Conservation (phyloP, 352 stramenopile genomes). For the Pythium aphanidermatum region DNA sequence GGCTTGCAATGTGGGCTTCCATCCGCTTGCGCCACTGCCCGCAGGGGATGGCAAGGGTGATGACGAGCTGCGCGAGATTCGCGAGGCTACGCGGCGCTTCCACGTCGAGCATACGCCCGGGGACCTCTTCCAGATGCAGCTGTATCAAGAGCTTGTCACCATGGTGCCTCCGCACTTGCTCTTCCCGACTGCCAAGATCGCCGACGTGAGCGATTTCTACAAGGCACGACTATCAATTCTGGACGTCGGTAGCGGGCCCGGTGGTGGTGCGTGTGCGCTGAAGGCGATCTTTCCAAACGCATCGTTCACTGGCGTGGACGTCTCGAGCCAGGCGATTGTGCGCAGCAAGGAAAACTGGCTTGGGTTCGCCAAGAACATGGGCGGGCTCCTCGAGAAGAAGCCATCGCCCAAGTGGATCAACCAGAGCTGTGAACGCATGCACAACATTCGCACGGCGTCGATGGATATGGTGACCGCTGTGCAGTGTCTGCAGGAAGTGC, state of each 20-base stretch:
- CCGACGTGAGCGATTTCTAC: constrained; percentile 14
- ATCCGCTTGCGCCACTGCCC: constrained; percentile 10
- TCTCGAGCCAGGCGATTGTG: constrained; percentile 59
- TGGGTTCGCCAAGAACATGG: constrained; percentile 33
- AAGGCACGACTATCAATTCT: constrained; percentile 30
- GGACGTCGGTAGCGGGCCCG: constrained; percentile 58
- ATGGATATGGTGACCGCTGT: constrained; percentile 49
- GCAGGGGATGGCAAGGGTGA: constrained; percentile 6
- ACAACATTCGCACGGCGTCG: constrained; percentile 37
- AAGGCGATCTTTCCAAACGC: constrained; percentile 50
- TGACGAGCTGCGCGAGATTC: constrained; percentile 3
- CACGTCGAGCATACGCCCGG: constrained; percentile 17
- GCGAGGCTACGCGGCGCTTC: constrained; percentile 10
- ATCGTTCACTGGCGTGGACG: constrained; percentile 43
- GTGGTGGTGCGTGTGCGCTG: constrained; percentile 55
- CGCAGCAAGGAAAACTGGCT: constrained; percentile 63
- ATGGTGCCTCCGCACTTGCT: constrained; percentile 27
- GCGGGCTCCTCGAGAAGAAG: constrained; percentile 10
- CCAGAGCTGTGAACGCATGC: constrained; percentile 62
- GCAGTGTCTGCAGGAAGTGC: constrained; percentile 65
- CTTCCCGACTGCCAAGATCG: constrained; percentile 7
- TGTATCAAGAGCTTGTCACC: constrained; percentile 52
- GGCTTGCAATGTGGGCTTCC: constrained; percentile 66
- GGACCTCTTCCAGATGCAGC: constrained; percentile 43
- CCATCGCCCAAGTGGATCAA: constrained; percentile 47